These are phyloP conservation scores for Sicyos baderoa DNA, from an alignment of 306 rosid genomes.

Conservation along the genomic window DNA sequence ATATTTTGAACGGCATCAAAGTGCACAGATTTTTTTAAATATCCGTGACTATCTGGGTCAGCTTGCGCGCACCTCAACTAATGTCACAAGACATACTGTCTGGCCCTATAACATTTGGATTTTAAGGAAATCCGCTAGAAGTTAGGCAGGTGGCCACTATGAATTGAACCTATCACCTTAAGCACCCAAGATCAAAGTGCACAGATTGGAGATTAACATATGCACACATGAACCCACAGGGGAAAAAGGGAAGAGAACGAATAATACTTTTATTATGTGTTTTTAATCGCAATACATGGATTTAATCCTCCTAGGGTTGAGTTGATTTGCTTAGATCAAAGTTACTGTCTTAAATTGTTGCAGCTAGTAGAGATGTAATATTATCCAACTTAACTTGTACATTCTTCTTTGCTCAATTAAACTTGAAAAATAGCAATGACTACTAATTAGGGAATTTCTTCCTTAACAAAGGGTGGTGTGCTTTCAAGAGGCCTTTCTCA, in stretches of 20 bases:
- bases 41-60: no score
- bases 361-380: background rate
- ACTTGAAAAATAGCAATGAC: background rate
- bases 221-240: background rate
- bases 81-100: no score
- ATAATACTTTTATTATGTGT: background rate
- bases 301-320: background rate
- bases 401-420: background rate
- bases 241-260: background rate
- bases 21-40: no score
- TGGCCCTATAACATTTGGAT: no score
- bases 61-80: no score
- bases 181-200: no score
- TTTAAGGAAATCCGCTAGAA: no score
- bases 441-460: background rate
- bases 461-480: background rate
- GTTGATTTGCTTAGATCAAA: background rate
- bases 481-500: background rate
- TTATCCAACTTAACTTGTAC: background rate
- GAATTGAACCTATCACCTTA: no score
- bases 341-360: background rate
- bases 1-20: no score
- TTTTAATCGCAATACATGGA: background rate
- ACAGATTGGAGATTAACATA: no score
- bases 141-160: no score